Conservation (phyloP, 2,329 filamentous ascomycete species). For the Fusarium nygamai region DNA sequence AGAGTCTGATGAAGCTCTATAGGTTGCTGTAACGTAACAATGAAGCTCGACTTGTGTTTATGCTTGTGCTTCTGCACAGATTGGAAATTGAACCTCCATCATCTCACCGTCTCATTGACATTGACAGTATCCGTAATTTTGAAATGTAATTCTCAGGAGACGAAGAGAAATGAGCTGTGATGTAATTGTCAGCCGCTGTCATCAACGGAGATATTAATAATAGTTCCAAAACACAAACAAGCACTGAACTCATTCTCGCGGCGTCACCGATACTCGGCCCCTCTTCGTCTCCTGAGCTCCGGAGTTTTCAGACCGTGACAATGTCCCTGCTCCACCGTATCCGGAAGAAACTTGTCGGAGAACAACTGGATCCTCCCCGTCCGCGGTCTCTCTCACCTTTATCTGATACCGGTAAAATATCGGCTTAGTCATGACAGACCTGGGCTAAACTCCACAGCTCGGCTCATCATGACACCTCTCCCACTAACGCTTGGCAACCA, state of each 20-base stretch:
- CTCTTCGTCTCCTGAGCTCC: conserved; percentile 26
- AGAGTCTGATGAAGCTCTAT: neutral
- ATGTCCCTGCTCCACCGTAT: conserved; percentile 19
- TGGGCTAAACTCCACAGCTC: conserved; percentile 36
- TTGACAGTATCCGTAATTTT: neutral
- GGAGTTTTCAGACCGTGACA: conserved; percentile 15
- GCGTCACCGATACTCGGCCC: conserved; percentile 32
- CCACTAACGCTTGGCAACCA: conserved; percentile 31
- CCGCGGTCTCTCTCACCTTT: neutral
- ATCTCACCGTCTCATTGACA: neutral
- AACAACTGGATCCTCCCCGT: neutral
- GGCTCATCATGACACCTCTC: conserved; percentile 47
- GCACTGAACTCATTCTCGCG: conserved; percentile 12
- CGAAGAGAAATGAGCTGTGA: conserved; percentile 31
- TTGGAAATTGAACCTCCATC: neutral
- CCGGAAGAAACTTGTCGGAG: conserved; percentile 5
- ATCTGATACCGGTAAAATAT: conserved; percentile 37
- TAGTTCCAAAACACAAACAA: conserved; percentile 6
- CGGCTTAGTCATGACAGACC: conserved; percentile 25
- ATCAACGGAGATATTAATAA: conserved; percentile 28
- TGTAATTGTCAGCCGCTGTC: conserved; percentile 23
- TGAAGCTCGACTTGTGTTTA: neutral
- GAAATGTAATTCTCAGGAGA: neutral
- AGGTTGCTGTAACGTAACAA: neutral
- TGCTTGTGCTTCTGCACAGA: neutral